Conservation (phyloP, 2,329 filamentous ascomycete genomes). For the Fusarium incarnatum region DNA sequence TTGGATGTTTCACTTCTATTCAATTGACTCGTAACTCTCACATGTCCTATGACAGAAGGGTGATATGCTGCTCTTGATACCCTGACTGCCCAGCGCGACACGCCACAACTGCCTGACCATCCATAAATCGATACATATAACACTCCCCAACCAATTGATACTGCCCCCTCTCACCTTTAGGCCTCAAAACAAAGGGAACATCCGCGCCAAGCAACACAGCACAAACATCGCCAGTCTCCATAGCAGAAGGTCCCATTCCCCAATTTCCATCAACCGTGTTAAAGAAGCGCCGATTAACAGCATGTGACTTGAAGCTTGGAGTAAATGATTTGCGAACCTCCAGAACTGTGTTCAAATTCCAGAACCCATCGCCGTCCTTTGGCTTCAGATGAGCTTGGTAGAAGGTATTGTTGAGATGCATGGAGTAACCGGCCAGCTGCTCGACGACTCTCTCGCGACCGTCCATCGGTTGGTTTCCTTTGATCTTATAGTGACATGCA, state of each 20-base stretch:
- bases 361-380: not conserved
- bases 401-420: not conserved
- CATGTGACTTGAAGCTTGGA: constrained; percentile 3
- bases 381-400: not conserved
- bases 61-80: not conserved
- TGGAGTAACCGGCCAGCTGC: constrained; percentile 10
- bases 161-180: not conserved
- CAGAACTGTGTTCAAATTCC: not conserved
- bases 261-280: not conserved
- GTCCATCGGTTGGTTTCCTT: not conserved
- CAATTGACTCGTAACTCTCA: no score
- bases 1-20: no score
- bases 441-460: constrained; percentile 5
- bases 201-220: constrained; percentile 5
- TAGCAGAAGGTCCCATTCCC: constrained; percentile 4
- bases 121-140: constrained; percentile 19
- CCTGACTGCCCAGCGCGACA: not conserved
- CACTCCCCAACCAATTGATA: constrained; percentile 21
- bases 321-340: constrained; percentile 1
- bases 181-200: constrained; percentile 14
- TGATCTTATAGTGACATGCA: not conserved
- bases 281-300: constrained; percentile 9
- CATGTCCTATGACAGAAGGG: fast-evolving
- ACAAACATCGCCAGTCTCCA: constrained; percentile 2
- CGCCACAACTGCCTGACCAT: not conserved